Evolutionary conservation across 345 rosid genomes (phyloP), one percentile per base, ranked within the genome.

Genomic region (Hirschfeldia incana): DNA sequence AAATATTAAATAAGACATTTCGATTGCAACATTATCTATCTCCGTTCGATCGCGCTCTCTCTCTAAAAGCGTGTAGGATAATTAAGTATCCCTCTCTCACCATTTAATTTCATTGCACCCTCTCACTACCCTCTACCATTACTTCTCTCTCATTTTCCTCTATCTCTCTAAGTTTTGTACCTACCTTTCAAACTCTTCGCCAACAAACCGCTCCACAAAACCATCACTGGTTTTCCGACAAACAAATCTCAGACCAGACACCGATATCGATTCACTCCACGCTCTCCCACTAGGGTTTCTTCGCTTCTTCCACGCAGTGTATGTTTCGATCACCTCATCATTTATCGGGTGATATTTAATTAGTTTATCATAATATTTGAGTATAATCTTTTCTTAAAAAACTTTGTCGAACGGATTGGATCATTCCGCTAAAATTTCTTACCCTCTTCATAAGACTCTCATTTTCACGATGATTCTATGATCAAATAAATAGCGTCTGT

Each of bases 91-190:
- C 57, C 76, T 65, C 80, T 80, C 83, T 21, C 83, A 70, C 80
- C 83, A 80, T 80, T 80, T 51, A 75, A 80, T 80, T 63, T 9
- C 62, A 70, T 80, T 58, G 79, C 83, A 75, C 79, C 79, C 65
- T 80, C 83, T 69, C 83, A 74, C 75, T 80, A 71, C 75, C 70
- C 67, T 62, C 46, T 67, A 28, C 65, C 66, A 34, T 65, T 53
- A 11, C 1, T 62, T 36, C 59, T 16, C 16, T 65, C 17, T 36
- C 39, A 49, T n/a, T 49, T n/a, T n/a, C 49, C 51, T 44, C 51
- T 39, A 12, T 65, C 3, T 26, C 21, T 59, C 78, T 70, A 79
- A 79, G 30, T 16, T 62, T 53, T 74, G 79, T 71, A 80, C 83
- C 83, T 80, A 80, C 83, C 83, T 74, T 75, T 74, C 78, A 80